Conservation (phyloP, 2,329 filamentous ascomycete species). For the Kalaharituber pfeilii region DNA sequence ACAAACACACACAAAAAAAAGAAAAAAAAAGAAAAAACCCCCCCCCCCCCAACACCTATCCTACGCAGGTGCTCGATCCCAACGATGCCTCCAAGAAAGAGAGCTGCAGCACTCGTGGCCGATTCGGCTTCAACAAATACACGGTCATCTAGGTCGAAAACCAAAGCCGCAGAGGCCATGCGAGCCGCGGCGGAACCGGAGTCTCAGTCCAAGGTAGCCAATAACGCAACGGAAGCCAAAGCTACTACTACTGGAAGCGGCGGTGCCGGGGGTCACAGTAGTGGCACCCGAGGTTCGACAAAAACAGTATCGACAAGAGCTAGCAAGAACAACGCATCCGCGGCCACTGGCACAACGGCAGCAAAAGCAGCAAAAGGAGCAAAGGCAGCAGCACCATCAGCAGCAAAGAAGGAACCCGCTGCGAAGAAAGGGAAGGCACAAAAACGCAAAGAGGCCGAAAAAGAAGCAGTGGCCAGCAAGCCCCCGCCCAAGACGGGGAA, state of each 20-base stretch:
- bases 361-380: neutral
- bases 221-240: neutral
- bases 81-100: constrained; percentile 12
- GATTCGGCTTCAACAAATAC: constrained; percentile 1
- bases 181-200: constrained; percentile 3
- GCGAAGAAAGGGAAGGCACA: neutral
- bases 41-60: neutral
- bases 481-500: neutral
- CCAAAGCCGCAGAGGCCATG: constrained; percentile 7
- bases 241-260: no score
- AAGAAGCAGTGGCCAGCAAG: neutral
- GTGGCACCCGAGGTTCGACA: neutral
- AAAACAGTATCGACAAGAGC: neutral
- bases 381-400: neutral
- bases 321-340: neutral
- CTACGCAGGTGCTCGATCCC: no score
- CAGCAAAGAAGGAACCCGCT: neutral
- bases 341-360: neutral
- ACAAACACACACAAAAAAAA: no score
- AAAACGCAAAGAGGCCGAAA: neutral
- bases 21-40: no score
- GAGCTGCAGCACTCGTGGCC: neutral
- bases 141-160: constrained; percentile 12
- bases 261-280: neutral
- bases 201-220: neutral